These are phyloP conservation scores for Penicillium soppii DNA, from an alignment of 495 filamentous ascomycete genomes.

Conservation along the genomic window DNA sequence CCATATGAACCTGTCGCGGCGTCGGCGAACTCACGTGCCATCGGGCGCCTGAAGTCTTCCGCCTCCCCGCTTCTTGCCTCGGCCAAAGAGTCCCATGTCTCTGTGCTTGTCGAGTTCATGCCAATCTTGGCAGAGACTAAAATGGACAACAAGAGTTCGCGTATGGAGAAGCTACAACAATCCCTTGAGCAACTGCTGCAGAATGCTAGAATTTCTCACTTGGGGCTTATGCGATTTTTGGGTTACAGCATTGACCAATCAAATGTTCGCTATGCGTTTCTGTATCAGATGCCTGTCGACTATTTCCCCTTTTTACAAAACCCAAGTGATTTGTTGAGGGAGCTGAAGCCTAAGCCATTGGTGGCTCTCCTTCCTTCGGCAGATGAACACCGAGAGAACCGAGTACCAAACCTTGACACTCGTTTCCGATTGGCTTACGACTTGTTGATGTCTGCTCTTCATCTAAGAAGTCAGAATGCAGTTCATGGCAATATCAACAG, in stretches of 20 bases:
- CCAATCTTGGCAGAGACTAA: slow-evolving; percentile 42
- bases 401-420: slow-evolving; percentile 65
- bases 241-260: slow-evolving; percentile 85
- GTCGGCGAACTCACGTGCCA: slow-evolving; percentile 45
- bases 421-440: slow-evolving; percentile 83
- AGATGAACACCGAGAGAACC: slow-evolving; percentile 39
- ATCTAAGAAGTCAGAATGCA: slow-evolving; percentile 71
- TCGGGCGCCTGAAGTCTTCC: slow-evolving; percentile 45
- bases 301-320: slow-evolving; percentile 47
- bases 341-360: slow-evolving; percentile 44
- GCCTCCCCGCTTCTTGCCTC: slow-evolving; percentile 34
- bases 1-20: slow-evolving; percentile 48
- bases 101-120: slow-evolving; percentile 46
- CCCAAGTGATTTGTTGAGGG: slow-evolving; percentile 42
- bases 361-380: slow-evolving; percentile 48
- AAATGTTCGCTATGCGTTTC: slow-evolving; percentile 73
- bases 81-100: slow-evolving; percentile 41
- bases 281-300: slow-evolving; percentile 76
- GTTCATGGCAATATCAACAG: slow-evolving; percentile 80
- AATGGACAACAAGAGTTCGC: slow-evolving; percentile 24
- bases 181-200: slow-evolving; percentile 47
- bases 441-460: slow-evolving; percentile 70
- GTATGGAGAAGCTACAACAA: slow-evolving; percentile 41
- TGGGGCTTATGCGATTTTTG: slow-evolving; percentile 68
- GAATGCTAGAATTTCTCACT: slow-evolving; percentile 54